Conservation (phyloP, 2,329 filamentous ascomycete genomes). For the Aspergillus eucalypticola region DNA sequence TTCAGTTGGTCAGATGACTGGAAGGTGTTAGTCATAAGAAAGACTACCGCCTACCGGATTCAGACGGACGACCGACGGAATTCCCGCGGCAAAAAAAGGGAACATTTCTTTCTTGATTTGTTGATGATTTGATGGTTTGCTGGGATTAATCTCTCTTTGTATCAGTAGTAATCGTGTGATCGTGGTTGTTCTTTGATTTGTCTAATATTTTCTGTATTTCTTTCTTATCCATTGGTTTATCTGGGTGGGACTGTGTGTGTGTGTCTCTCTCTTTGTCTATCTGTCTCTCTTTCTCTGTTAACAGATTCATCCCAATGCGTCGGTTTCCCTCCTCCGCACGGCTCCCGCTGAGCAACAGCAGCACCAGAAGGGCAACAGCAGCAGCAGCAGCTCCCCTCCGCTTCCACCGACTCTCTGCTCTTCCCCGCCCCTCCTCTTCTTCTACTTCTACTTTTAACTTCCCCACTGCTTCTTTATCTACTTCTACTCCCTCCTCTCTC, state of each 20-base stretch:
- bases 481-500: conserved; percentile 28
- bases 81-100: neutral
- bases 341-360: conserved; percentile 35
- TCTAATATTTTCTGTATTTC: conserved; percentile 14
- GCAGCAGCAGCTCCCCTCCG: neutral
- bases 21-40: neutral
- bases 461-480: conserved; percentile 22
- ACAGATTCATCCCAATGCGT: conserved; percentile 26
- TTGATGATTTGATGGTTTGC: neutral
- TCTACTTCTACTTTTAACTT: conserved; percentile 25
- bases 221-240: conserved; percentile 4
- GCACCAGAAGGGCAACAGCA: conserved; percentile 23
- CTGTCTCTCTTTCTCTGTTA: too few relatives aligned
- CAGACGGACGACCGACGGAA: neutral
- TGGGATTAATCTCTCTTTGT: neutral
- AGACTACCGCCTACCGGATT: conserved; percentile 16
- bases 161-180: neutral
- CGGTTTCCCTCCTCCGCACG: conserved; percentile 36
- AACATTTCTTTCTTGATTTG: neutral
- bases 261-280: too few relatives aligned
- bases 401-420: conserved; percentile 6
- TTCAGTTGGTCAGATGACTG: neutral
- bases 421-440: neutral
- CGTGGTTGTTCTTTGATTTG: neutral
- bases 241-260: neutral